Base-by-base conservation (phyloP, 2,329 filamentous ascomycete species). In the Talaromyces sp. region DNA sequence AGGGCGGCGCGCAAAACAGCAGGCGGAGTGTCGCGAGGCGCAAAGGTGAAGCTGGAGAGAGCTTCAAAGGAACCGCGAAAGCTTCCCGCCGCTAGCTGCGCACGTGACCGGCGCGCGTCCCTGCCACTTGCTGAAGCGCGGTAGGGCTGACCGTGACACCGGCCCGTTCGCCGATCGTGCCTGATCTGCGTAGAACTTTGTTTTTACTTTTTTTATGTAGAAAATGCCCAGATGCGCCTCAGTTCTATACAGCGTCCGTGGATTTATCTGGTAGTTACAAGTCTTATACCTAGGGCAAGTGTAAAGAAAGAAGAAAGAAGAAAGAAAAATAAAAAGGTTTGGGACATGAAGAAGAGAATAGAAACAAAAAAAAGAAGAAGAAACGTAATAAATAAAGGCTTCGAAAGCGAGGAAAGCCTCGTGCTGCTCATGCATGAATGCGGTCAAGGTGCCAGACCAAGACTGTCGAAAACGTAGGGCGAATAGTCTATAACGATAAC, bases 401-500 rank as follows among this genome's bases (percentile, higher is more conserved):
- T 8, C 25, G 6, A 25, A 13, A 22, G n/a, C 44, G n/a, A 47
- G 11, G 44, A 47, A 9, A 25, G 11, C 42, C 4, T 25, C 19
- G 9, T 47, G 5, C 4, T 47, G 44, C 9, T 25, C 19, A 11
- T 47, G 1, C 5, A n/a, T 39, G 36, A n/a, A 27, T 27, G 19
- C 11, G 17, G 19, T 58, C 53, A 60, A 63, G 77, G 72, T 25
- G 79, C 78, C 49, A 83, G 70, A 15, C 80, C 85, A 33, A 88
- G 73, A 53, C 85, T 65, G 71, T 91, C 85, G 71, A 95, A 93
- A 47, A 91, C 74, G 28, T 91, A 78, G 0, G 90, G 90, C 65
- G 89, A 88, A n/a, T 84, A 80, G 67, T 91, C 90, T 1, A 91
- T 87, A 2, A 91, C 90, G 63, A 96, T 80, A 87, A 88, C 92